Conservation (phyloP, 495 filamentous ascomycete species). For the Aspergillus campestris region DNA sequence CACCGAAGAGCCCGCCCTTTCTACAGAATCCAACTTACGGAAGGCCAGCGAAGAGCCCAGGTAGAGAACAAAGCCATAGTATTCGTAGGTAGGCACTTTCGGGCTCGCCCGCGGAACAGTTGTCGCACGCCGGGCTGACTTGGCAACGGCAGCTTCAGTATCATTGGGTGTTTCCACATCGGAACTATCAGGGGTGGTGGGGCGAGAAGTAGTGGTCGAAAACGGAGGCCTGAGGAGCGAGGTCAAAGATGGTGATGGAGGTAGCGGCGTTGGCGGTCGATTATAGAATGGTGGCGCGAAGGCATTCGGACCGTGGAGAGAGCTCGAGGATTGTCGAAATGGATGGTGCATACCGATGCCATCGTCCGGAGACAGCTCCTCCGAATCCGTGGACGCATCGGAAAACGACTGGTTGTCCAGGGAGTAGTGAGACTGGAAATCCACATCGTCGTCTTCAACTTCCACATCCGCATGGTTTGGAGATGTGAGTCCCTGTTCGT, state of each 20-base stretch:
- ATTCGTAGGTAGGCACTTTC: constrained; percentile 95
- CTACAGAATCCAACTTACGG: constrained; percentile 24
- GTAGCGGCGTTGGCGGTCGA: constrained; percentile 77
- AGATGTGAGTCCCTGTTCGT: constrained; percentile 19
- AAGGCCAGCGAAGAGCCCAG: constrained; percentile 73
- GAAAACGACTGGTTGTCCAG: constrained; percentile 33
- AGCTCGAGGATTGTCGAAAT: constrained; percentile 35
- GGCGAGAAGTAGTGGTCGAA: constrained; percentile 64
- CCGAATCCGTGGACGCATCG: constrained; percentile 29
- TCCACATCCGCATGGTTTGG: constrained; percentile 25
- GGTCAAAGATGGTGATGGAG: constrained; percentile 90
- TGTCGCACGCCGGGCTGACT: constrained; percentile 53
- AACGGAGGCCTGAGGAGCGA: constrained; percentile 78
- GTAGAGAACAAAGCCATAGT: constrained; percentile 97
- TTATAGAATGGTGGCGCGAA: constrained; percentile 88
- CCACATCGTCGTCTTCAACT: constrained; percentile 34
- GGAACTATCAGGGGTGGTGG: constrained; percentile 84
- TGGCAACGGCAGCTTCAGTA: constrained; percentile 55
- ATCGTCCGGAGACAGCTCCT: constrained; percentile 25
- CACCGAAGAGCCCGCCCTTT: background rate
- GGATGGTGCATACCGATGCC: constrained; percentile 30
- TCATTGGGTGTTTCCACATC: constrained; percentile 67
- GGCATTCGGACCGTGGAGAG: constrained; percentile 41
- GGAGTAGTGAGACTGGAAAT: constrained; percentile 42
- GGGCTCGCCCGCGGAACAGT: constrained; percentile 82